Evolutionary conservation across 257 asterid species (phyloP).

Genomic region (Phtheirospermum japonicum): DNA sequence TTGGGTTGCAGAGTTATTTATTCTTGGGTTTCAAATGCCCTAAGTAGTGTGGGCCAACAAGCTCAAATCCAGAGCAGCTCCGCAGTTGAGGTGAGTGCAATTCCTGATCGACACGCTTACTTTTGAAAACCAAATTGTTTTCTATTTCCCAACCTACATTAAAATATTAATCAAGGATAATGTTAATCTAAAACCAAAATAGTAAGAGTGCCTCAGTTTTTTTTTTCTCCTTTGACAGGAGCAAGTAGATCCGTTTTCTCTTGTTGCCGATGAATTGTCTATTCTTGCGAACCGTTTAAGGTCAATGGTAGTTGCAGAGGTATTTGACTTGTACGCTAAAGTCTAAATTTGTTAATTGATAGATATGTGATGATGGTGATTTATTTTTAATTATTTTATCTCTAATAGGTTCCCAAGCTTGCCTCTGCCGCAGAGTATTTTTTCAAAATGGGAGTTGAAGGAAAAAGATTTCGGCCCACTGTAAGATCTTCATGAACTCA

Average conservation of each 20-base stretch:
- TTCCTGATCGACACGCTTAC: conserved; percentile 15
- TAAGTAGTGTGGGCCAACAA: conserved; percentile 50
- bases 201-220: conserved; percentile 9
- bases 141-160: not conserved
- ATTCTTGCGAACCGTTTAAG: conserved; percentile 77
- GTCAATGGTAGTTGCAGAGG: conserved; percentile 97
- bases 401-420: conserved; percentile 86
- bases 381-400: conserved; percentile 11
- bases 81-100: conserved; percentile 52
- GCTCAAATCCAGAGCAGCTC: conserved; percentile 51
- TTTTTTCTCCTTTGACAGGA: conserved; percentile 48
- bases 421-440: conserved; percentile 97
- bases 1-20: conserved; percentile 77
- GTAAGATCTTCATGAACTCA: conserved; percentile 45
- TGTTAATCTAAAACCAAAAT: too few relatives aligned
- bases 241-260: conserved; percentile 84
- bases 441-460: conserved; percentile 89
- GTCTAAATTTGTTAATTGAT: conserved; percentile 9
- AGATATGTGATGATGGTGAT: conserved; percentile 20
- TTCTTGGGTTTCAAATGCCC: conserved; percentile 78
- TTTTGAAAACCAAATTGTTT: not conserved
- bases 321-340: conserved; percentile 32
- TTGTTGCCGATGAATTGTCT: conserved; percentile 93
- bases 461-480: conserved; percentile 96
- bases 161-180: not conserved